Evolutionary conservation across 2,329 filamentous ascomycete species (phyloP).

Genomic region (Cladosporium sphaerospermum): DNA sequence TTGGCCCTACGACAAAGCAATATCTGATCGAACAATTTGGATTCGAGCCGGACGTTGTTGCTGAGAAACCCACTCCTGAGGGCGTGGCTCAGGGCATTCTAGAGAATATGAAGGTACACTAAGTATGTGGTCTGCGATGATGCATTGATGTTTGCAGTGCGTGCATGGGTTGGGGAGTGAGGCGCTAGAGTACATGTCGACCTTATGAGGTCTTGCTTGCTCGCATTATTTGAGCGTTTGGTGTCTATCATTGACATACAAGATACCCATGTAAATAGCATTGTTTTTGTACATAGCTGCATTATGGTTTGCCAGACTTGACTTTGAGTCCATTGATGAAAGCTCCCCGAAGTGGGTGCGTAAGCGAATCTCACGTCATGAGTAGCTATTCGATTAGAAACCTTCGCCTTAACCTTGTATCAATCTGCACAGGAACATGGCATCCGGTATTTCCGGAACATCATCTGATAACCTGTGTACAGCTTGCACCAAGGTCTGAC

Average conservation of each 20-base stretch:
- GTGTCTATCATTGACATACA: background rate
- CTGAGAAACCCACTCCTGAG: slow-evolving; percentile 72
- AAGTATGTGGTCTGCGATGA: background rate
- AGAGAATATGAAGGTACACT: background rate
- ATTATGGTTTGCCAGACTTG: no score
- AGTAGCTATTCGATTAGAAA: no score
- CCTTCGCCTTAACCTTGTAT: no score
- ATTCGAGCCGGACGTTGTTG: slow-evolving; percentile 71
- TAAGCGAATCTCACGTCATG: no score
- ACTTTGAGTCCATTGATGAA: no score
- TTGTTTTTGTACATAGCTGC: background rate
- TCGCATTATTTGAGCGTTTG: slow-evolving; percentile 3
- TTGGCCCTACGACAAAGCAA: slow-evolving; percentile 85
- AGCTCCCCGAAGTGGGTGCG: no score
- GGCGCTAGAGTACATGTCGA: background rate
- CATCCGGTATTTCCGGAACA: no score
- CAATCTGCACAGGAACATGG: no score
- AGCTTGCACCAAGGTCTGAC: no score
- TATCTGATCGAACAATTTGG: slow-evolving; percentile 60
- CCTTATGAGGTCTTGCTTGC: background rate
- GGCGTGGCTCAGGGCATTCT: slow-evolving; percentile 39
- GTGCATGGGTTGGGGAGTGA: background rate
- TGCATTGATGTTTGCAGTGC: background rate
- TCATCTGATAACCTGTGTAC: no score
- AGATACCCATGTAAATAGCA: slow-evolving; percentile 2